A percentile compares a stretch with the other conserved stretches of the same genome.
phyloP scores from a whole-genome alignment of 2,329 filamentous ascomycete species.

The Clonostachys sp. region DNA sequence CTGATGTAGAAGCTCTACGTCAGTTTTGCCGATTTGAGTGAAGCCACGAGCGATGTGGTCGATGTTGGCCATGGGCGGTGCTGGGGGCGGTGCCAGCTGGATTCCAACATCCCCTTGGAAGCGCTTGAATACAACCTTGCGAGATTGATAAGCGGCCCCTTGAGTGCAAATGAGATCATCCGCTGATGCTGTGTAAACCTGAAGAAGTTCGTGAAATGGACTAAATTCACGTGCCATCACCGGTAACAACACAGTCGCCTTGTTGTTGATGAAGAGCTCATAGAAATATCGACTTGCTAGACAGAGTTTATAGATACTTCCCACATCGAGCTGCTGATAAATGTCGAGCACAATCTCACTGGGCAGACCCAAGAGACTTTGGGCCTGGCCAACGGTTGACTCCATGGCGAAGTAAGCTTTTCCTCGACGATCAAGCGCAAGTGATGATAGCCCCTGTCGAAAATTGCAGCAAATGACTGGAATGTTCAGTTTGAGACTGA shows the following conservation, averaged over 20 bases:
- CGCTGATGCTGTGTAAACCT: constrained; percentile 35
- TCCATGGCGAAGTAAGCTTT: constrained; percentile 5
- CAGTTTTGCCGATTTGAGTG: constrained; percentile 10
- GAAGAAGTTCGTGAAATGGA: constrained; percentile 40
- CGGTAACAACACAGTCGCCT: constrained; percentile 32
- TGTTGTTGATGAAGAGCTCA: constrained; percentile 33
- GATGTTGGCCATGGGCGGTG: not conserved
- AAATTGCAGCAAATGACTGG: too few species aligned
- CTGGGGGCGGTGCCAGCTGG: constrained; percentile 8
- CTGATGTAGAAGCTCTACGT: not conserved
- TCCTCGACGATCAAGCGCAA: too few species aligned
- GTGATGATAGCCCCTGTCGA: too few species aligned
- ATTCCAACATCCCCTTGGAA: constrained; percentile 22
- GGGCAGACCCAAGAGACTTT: constrained; percentile 25
- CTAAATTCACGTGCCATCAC: constrained; percentile 35
- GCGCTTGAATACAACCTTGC: constrained; percentile 30
- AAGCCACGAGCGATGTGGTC: constrained; percentile 7
- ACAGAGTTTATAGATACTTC: constrained; percentile 32
- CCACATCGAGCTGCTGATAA: constrained; percentile 36
- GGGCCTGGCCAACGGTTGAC: constrained; percentile 6
- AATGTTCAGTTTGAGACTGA: too few species aligned
- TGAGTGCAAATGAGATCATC: constrained; percentile 22
- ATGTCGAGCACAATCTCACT: constrained; percentile 44
- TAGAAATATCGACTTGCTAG: constrained; percentile 28
- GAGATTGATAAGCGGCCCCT: constrained; percentile 28